Evolutionary conservation across 306 rosid genomes (phyloP), one percentile per base, ranked within the genome.

Genomic region (Fragaria ananassa): DNA sequence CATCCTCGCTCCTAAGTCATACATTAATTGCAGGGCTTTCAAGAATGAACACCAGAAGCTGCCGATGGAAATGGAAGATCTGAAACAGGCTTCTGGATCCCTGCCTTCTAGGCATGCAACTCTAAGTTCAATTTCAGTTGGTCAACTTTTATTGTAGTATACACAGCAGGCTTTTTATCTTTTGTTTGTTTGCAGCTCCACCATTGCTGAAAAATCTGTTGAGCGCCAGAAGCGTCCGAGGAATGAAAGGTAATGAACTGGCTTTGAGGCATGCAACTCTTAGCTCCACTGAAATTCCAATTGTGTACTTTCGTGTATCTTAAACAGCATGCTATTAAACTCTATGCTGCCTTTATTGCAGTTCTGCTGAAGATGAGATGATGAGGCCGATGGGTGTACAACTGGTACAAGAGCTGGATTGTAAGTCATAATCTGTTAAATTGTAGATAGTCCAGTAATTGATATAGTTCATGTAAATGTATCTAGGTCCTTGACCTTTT

Each of bases 41-140:
- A 56, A 15, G 31, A 21, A 21, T 56, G 62, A 21, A 21, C 62
- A 23, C 31, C 31, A 21, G 31, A 56, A 56, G 31, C 62, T 21
- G 21, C 29, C 23, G 62, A 21, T 56, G 62, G 29, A 56, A 31
- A 31, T 31, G 34, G 34, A 31, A 31, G 34, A 31, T 31, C 34
- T 31, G 34, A 31, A 31, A 31, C 34, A 3, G 34, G 34, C 4
- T 31, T 31, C 34, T 31, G 34, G 34, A 31, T 31, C 34, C 34
- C 34, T 56, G 62, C 31, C 62, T 56, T 56, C 62, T 56, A 56
- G 62, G 62, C 62, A 56, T 56, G 62, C 62, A 56, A 3, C 62
- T 56, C 62, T 56, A 56, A 56, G 29, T 9, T 56, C 62, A 56
- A 1, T 21, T 21, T 56, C 29, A 56, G 62, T 8, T 49, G 12